phyloP scores from a whole-genome alignment of 441 rosid species.

The Raphanus hybrid region DNA sequence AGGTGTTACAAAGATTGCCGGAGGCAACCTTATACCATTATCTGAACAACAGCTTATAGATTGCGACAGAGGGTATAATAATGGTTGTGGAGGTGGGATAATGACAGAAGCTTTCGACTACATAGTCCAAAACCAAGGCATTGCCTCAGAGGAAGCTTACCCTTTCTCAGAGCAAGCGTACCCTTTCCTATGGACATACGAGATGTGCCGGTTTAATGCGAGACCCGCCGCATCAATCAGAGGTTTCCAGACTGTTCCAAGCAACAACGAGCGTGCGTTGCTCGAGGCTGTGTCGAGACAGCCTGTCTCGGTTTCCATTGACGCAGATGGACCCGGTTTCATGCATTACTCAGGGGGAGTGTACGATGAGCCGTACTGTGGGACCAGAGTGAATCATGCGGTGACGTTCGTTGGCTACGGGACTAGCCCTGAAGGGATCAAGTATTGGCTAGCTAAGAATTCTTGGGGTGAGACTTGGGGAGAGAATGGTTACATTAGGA shows the following conservation, averaged over 20 bases:
- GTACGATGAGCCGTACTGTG: slow-evolving; percentile 9
- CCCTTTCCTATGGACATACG: slow-evolving; percentile 3
- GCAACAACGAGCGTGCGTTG: slow-evolving; percentile 2
- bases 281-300: slow-evolving; percentile 10
- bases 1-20: background rate
- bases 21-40: background rate
- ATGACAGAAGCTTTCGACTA: slow-evolving; percentile 35
- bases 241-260: background rate
- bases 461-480: slow-evolving; percentile 14
- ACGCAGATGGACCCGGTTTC: slow-evolving; percentile 7
- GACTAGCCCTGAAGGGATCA: slow-evolving; percentile 5
- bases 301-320: slow-evolving; percentile 10
- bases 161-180: slow-evolving; percentile 24
- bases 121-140: slow-evolving; percentile 36
- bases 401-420: slow-evolving; percentile 11
- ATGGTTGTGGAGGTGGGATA: slow-evolving; percentile 34
- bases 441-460: slow-evolving; percentile 13
- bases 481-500: slow-evolving; percentile 7
- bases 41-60: slow-evolving; percentile 7
- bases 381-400: slow-evolving; percentile 7
- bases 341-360: slow-evolving; percentile 11
- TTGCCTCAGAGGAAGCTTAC: slow-evolving; percentile 31
- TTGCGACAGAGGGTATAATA: slow-evolving; percentile 21
- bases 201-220: background rate
- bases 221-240: background rate